Evolutionary conservation across 495 filamentous ascomycete genomes (phyloP).

Genomic region (Neurospora discreta): DNA sequence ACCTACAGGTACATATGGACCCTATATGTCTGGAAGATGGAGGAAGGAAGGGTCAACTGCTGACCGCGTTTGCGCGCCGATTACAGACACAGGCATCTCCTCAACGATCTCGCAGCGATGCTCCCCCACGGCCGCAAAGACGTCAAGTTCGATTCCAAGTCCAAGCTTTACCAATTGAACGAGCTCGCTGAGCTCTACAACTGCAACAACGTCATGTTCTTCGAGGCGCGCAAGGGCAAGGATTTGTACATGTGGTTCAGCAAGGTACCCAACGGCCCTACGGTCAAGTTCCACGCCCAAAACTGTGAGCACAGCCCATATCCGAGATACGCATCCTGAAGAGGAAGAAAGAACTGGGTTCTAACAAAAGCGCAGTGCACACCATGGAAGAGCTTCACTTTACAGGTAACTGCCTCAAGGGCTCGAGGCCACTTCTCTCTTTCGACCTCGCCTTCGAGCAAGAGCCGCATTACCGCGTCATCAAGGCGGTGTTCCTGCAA

Average conservation of each 20-base stretch:
- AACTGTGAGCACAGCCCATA: slow-evolving; percentile 32
- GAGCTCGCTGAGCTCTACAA: slow-evolving; percentile 96
- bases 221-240: slow-evolving; percentile 89
- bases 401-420: slow-evolving; percentile 91
- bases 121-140: slow-evolving; percentile 90
- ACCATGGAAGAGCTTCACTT: slow-evolving; percentile 96
- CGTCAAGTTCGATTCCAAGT: slow-evolving; percentile 93
- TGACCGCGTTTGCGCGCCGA: background rate
- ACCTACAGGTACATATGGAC: slow-evolving; percentile 58
- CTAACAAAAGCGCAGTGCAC: slow-evolving; percentile 45
- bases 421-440: slow-evolving; percentile 84
- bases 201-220: slow-evolving; percentile 96
- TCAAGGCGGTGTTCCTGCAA: slow-evolving; percentile 81
- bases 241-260: slow-evolving; percentile 91
- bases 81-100: slow-evolving; percentile 76
- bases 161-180: slow-evolving; percentile 85
- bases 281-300: slow-evolving; percentile 74
- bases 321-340: background rate
- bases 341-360: background rate
- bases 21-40: background rate
- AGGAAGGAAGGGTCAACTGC: background rate
- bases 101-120: slow-evolving; percentile 79
- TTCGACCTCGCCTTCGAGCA: slow-evolving; percentile 82
- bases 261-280: slow-evolving; percentile 91
- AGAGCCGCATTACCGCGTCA: slow-evolving; percentile 55